Conservation (phyloP, 2,329 filamentous ascomycete genomes). For the Alternaria dauci region DNA sequence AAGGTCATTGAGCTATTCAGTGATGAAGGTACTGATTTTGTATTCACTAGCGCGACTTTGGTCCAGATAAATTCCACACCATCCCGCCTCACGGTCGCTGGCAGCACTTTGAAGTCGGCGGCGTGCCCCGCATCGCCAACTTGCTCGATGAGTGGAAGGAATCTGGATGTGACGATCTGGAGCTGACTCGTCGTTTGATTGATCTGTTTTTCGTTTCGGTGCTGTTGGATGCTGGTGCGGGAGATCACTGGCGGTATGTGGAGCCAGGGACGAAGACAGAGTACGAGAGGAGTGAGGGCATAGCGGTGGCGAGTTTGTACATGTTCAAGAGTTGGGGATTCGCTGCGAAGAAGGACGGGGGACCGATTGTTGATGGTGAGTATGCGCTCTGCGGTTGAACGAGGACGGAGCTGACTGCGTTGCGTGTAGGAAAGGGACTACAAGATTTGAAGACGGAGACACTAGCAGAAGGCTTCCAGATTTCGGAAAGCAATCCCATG, state of each 20-base stretch:
- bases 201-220: constrained; percentile 83
- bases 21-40: not conserved
- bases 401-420: not conserved
- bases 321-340: constrained; percentile 86
- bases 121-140: constrained; percentile 73
- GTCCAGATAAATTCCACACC: constrained; percentile 60
- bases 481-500: constrained; percentile 73
- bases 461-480: constrained; percentile 82
- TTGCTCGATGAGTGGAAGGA: constrained; percentile 70
- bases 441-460: constrained; percentile 74
- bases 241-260: constrained; percentile 87
- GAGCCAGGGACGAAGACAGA: constrained; percentile 81
- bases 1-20: too few species aligned
- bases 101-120: constrained; percentile 82
- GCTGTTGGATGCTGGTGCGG: constrained; percentile 84
- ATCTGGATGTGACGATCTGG: constrained; percentile 67
- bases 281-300: constrained; percentile 84
- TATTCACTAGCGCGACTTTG: constrained; percentile 68
- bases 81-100: constrained; percentile 79
- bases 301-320: constrained; percentile 78
- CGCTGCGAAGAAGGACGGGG: constrained; percentile 80
- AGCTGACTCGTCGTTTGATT: constrained; percentile 76
- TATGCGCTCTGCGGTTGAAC: constrained; percentile 50
- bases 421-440: constrained; percentile 63
- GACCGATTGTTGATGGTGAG: constrained; percentile 74